Evolutionary conservation across 2,329 filamentous ascomycete genomes (phyloP), one percentile per base, ranked within the genome.

Genomic region (Penicillium italicum): DNA sequence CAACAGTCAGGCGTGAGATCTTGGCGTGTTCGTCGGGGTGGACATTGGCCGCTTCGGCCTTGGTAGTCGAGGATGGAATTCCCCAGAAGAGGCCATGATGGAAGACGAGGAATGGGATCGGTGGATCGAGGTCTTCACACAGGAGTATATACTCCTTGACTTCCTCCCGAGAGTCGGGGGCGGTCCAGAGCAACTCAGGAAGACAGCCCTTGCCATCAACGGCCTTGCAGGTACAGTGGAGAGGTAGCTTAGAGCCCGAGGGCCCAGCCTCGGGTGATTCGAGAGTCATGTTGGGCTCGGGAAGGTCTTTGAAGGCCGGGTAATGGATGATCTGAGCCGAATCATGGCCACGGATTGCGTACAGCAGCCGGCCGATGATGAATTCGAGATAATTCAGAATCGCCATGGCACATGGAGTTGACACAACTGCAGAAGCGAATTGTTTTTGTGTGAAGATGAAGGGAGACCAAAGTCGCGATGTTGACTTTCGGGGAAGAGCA

Each of bases 121-220:
- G 67, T 0, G 63, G 53, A 28, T 73, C 70, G 18, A 69, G 57
- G 30, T 72, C 69, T 46, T 74, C 69, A 16, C 65, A 63, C 10
- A 70, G 37, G 24, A 74, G 47, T 12, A 72, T 53, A 26, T 69
- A 68, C 45, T 67, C 67, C 28, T 62, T 56, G 22, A 65, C 59
- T 3, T 59, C 50, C 7, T 56, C 54, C 10, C 38, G 37, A 10
- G 49, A 50, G 26, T 50, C 20, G 3, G 65, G 66, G 26, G 60
- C 24, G 6, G 54, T 65, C 67, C 67, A 70, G n/a, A 30, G 57
- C 2, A 70, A 38, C 16, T 64, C 55, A 4, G 68, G 67, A 5
- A 69, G 53, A 20, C 43, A 53, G 3, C 67, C 66, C 26, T 42
- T 41, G 9, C 64, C 58, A 46, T 67, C 64, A 5, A 61, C 48